Conservation (phyloP, 768 basidiomycete species). For the Russula emetica region DNA sequence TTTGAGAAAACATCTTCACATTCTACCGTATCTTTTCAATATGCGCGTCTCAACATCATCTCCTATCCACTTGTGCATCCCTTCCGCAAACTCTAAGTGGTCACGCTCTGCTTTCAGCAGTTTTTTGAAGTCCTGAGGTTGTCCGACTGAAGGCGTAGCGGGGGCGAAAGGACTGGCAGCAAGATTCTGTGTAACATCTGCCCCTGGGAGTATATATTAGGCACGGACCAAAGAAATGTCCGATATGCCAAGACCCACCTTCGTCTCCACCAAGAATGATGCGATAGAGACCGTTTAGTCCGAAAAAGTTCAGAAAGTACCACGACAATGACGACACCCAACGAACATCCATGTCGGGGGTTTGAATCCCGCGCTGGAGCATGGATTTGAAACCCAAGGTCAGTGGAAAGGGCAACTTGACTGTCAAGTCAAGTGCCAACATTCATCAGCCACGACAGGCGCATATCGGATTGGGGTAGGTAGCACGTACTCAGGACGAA, state of each 20-base stretch:
- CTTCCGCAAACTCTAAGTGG: conserved; percentile 88
- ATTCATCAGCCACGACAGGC: conserved; percentile 5
- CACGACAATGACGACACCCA: conserved; percentile 99
- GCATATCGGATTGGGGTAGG: not conserved
- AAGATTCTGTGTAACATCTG: conserved; percentile 75
- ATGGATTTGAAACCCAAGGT: conserved; percentile 97
- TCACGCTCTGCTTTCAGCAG: conserved; percentile 88
- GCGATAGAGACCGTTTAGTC: conserved; percentile 91
- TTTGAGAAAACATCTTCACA: conserved; percentile 33
- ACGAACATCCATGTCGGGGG: conserved; percentile 94
- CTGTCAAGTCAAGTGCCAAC: conserved; percentile 41
- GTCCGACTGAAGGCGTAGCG: conserved; percentile 44
- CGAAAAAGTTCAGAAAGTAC: conserved; percentile 99
- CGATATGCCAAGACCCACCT: conserved; percentile 46
- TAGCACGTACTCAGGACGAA: conserved; percentile 84
- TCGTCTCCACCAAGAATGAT: conserved; percentile 89
- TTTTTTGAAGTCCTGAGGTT: conserved; percentile 82
- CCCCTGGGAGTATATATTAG: conserved; percentile 46
- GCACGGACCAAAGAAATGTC: conserved; percentile 23
- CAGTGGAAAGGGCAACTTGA: conserved; percentile 94
- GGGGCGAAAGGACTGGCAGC: conserved; percentile 62
- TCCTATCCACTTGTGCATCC: conserved; percentile 79
- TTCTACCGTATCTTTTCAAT: conserved; percentile 70
- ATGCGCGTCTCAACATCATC: conserved; percentile 76
- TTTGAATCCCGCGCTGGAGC: conserved; percentile 93